Conservation (phyloP, 2,329 filamentous ascomycete genomes). For the Triangularia verruculosa region DNA sequence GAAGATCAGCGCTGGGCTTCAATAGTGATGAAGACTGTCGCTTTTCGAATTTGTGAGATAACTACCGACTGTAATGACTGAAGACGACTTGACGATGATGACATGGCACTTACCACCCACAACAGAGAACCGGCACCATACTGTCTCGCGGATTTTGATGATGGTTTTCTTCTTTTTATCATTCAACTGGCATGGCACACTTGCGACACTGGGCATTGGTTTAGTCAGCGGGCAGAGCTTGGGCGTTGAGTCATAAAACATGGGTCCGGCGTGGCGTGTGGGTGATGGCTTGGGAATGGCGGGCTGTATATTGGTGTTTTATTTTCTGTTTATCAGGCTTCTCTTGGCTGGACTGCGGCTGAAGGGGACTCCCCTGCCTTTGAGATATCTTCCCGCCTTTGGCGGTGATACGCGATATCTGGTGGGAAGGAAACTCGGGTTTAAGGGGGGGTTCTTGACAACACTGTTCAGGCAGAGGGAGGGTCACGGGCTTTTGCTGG, state of each 20-base stretch:
- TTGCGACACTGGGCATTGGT: neutral
- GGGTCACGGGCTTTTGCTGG: neutral
- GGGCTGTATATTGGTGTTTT: neutral
- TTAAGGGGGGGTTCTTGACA: neutral
- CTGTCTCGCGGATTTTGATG: neutral
- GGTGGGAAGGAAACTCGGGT: neutral
- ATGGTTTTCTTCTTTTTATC: neutral
- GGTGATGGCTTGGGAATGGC: neutral
- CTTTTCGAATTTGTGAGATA: neutral
- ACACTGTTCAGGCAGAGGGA: neutral
- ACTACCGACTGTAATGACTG: conserved; percentile 14
- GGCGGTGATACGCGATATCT: conserved; percentile 5
- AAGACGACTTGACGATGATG: conserved; percentile 13
- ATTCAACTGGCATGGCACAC: neutral
- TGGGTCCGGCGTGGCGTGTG: neutral
- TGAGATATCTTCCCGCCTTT: neutral
- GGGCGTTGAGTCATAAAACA: neutral
- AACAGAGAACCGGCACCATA: neutral
- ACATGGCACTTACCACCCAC: neutral
- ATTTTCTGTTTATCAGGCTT: neutral
- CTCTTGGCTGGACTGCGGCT: neutral
- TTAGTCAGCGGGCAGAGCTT: neutral
- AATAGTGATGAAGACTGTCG: neutral
- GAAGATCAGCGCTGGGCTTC: conserved; percentile 43
- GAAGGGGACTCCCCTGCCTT: neutral